Base-by-base conservation (phyloP, 331 rosid species). In the Saraca asoca region DNA sequence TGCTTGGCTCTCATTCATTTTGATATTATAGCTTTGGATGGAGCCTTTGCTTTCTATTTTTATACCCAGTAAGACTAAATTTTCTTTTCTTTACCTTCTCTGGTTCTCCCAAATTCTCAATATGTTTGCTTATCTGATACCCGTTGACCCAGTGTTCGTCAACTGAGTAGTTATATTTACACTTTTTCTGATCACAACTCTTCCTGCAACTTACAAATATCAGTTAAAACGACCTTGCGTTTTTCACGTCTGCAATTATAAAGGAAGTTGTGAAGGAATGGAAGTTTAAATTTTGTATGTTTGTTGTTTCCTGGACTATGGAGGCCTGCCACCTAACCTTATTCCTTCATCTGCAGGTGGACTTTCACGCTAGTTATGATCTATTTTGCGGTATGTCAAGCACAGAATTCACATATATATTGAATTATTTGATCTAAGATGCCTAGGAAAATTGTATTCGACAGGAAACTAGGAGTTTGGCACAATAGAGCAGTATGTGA, bases 281-380 rank as follows among this genome's bases (percentile, higher is more conserved):
- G n/a, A 24, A 24, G 31, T 3, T 24, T n/a, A n/a, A n/a, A n/a
- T n/a, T 24, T 34, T 13, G 58, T 16, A 2, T 17, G 9, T 61
- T 50, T 58, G 33, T 17, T 55, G 38, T 54, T 54, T 14, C 18
- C n/a, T 38, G 34, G 54, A 58, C 29, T 13, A 14, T 52, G 53
- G n/a, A 41, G n/a, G 14, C 45, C 31, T 24, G 31, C 31, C 34
- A 37, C 43, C 59, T 71, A 33, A 71, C 58, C 46, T 5, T 69
- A 17, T 42, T 39, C 38, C 52, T 41, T 57, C 55, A 57, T 62
- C 68, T 74, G 75, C 87, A 89, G 96, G 82, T 89, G 96, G 96
- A 87, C 96, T 67, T 82, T 82, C 82, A 57, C 87, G 6, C 73
- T 89, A 69, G 89, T 89, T 37, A 79, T 78, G 68, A 42, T 89